Evolutionary conservation across 2,329 filamentous ascomycete species (phyloP), one percentile per base, ranked within the genome.

Genomic region (Lasiodiplodia theobromae): DNA sequence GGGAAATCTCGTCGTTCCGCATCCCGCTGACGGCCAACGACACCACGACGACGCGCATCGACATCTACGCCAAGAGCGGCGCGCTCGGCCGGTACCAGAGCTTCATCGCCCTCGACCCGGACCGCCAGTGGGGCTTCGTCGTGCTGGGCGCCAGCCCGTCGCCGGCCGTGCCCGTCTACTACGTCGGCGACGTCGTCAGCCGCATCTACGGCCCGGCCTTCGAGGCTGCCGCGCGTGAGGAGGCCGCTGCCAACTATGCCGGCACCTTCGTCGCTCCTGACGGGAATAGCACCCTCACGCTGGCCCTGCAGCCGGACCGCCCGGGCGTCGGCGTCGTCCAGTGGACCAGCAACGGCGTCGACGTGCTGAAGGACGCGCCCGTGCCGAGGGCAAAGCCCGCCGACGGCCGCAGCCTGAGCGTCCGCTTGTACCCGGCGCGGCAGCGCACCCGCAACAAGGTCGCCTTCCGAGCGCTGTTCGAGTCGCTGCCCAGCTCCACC

Each of bases 1-100:
- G 74, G 74, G 74, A 73, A 8, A 70, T 75, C 21, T 69, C 71
- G 3, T 65, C 62, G 18, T 14, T 40, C 12, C 73, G 73, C 54
- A 72, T 73, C 28, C 70, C 70, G 10, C 69, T 75, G 7, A 70
- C 18, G 69, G 52, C 52, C 23, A 54, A 54, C 51, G 51, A 12
- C 21, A 28, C 11, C 16, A 25, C 52, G 69, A 71, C 40, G 14
- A 44, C 40, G 18, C 40, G 40, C 40, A 18, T 44, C 40, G 40
- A 44, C 40, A 44, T 44, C 0, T 44, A 44, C 16, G 16, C 40
- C 18, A 44, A 44, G 40, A 18, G 40, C 40, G 40, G 40, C 40
- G 6, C 40, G 4, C 16, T 44, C 40, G 40, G 40, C 40, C 6
- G 40, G 1, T 44, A 44, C 40, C 40, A 44, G 40, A 44, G 40